Conservation (phyloP, 306 rosid genomes). For the Vicia sativa region DNA sequence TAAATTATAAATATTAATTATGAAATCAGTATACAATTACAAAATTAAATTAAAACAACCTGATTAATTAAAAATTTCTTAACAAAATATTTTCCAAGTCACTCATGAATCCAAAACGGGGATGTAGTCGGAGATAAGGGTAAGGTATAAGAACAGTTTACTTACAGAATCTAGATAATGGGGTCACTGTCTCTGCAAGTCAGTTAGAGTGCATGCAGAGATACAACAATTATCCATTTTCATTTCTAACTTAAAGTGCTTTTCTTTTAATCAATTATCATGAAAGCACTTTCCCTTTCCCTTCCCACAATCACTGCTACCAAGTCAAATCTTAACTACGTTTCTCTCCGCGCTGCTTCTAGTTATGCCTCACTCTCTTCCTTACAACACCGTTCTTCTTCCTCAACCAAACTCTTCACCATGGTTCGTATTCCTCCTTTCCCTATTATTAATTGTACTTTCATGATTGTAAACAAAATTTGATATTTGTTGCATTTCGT, state of each 20-base stretch:
- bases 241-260: background rate
- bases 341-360: conserved; percentile 20
- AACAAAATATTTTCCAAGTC: no score
- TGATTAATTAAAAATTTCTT: no score
- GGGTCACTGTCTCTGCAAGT: background rate
- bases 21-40: no score
- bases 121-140: background rate
- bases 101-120: no score
- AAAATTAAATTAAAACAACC: no score
- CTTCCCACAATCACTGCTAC: conserved; percentile 56
- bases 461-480: background rate
- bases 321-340: conserved; percentile 37
- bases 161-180: conserved; percentile 10
- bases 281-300: conserved; percentile 79
- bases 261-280: conserved; percentile 17
- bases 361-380: conserved; percentile 45
- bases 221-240: conserved; percentile 8
- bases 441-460: background rate
- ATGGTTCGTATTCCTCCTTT: conserved; percentile 43
- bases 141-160: conserved; percentile 3
- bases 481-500: background rate
- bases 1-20: no score
- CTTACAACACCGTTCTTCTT: conserved; percentile 45
- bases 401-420: conserved; percentile 33
- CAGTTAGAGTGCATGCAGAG: background rate